Evolutionary conservation across 2,329 filamentous ascomycete species (phyloP), one percentile per base, ranked within the genome.

Genomic region (Fusarium beomiforme): DNA sequence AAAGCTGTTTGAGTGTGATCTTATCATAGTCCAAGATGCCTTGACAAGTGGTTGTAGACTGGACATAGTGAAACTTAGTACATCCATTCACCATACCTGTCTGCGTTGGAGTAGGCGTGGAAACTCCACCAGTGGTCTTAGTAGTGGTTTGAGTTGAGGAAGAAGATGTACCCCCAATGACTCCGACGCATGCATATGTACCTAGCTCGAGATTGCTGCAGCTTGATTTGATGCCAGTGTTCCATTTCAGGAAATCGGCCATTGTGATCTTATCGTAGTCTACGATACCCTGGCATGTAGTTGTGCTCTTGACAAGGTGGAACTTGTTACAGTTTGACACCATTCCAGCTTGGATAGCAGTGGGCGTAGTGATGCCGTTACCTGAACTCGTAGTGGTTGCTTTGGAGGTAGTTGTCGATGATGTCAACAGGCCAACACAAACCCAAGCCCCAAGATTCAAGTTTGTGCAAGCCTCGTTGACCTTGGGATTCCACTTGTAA

Each of bases 311-410:
- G 8, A 61, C 16, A 8, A 36, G n/a, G n/a, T 64, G 42, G 12
- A 54, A 64, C n/a, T 60, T 61, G 13, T 64, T 61, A 23, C 47
- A 55, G 16, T 60, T 60, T n/a, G 55, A 53, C 1, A 41, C 37
- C 37, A 41, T 41, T 21, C 37, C 37, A 12, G 37, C n/a, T 21
- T 41, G 37, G 12, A 41, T 41, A 41, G 37, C 13, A 21, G 37
- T 41, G 37, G 37, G 37, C 8, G 37, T 41, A n/a, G 19, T 41
- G 21, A 41, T n/a, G 14, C 37, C 37, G 7, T 41, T 41, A 21
- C 19, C 21, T 21, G 37, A n/a, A 11, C 19, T 21, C n/a, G 19
- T 41, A 12, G 37, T n/a, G n/a, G 37, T 41, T 19, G 37, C 21
- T n/a, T 41, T 41, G 13, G n/a, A 21, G 21, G 37, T 41, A 41